Percentiles rank a stretch among this genome's conserved stretches.
These are phyloP conservation scores for Eucalyptus polyanthemos DNA, from an alignment of 345 rosid species.

Conservation along the genomic window DNA sequence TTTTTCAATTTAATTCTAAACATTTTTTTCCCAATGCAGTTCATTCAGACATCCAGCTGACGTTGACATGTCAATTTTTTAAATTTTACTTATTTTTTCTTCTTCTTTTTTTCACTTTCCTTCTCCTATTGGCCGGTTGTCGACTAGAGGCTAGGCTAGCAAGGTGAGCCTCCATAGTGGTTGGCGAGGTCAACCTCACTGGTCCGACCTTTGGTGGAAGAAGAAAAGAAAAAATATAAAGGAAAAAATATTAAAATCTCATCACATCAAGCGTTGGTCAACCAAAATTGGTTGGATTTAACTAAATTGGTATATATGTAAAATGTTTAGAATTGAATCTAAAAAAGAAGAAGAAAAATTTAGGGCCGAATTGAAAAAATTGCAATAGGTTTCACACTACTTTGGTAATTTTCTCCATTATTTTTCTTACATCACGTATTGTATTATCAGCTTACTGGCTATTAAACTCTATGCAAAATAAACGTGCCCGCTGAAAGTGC, in stretches of 20 bases:
- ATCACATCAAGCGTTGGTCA: no score
- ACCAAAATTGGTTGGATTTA: no score
- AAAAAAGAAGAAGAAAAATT: accelerated
- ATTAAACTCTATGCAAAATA: background rate
- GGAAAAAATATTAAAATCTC: no score
- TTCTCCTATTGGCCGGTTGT: no score
- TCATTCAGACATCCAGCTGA: accelerated
- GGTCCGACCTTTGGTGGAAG: accelerated
- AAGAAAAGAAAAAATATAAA: no score
- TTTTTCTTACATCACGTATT: background rate
- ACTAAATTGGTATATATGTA: accelerated
- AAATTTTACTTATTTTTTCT: no score
- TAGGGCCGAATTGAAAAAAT: no score
- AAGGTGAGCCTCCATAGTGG: accelerated
- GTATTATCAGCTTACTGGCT: background rate
- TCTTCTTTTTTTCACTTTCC: no score
- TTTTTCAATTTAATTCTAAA: no score
- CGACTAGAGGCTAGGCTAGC: no score
- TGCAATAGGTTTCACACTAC: accelerated
- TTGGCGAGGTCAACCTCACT: accelerated
- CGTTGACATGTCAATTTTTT: no score
- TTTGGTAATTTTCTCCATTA: no score
- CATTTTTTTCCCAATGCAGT: accelerated
- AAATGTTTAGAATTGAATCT: accelerated
- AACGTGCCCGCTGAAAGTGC: background rate